Evolutionary conservation across 306 rosid genomes (phyloP).

Genomic region (Cicer arietinum): DNA sequence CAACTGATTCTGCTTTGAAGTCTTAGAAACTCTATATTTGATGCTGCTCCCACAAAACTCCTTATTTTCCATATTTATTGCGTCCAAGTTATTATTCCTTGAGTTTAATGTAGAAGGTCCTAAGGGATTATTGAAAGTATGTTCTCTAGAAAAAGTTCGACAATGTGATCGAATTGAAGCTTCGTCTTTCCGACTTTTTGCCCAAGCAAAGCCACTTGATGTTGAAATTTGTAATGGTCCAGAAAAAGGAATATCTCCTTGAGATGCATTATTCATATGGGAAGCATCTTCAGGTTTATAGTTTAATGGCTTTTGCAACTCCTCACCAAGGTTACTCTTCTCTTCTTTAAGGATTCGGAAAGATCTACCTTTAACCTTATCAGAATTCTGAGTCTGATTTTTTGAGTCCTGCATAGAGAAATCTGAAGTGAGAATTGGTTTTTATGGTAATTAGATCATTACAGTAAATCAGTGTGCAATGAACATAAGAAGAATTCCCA

Average conservation of each 20-base stretch:
- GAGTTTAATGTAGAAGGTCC: constrained; percentile 59
- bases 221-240: constrained; percentile 90
- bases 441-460: constrained; percentile 1
- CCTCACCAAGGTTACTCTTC: constrained; percentile 43
- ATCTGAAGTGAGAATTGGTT: constrained; percentile 34
- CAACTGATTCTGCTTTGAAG: constrained; percentile 73
- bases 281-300: constrained; percentile 68
- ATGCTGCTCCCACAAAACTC: constrained; percentile 47
- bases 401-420: constrained; percentile 62
- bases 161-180: constrained; percentile 63
- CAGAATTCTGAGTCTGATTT: constrained; percentile 52
- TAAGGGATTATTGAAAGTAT: constrained; percentile 54
- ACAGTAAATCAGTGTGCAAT: constrained; percentile 12
- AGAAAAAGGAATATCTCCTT: constrained; percentile 87
- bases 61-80: constrained; percentile 61
- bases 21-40: constrained; percentile 64
- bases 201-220: constrained; percentile 97
- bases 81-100: constrained; percentile 56
- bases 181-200: constrained; percentile 76
- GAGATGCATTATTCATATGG: constrained; percentile 85
- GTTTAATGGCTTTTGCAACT: constrained; percentile 53
- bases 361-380: constrained; percentile 53
- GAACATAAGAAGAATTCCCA: constrained; percentile 15
- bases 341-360: constrained; percentile 55
- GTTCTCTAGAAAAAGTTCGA: constrained; percentile 75